Evolutionary conservation across 441 rosid species (phyloP), one percentile per base, ranked within the genome.

Genomic region (Jatropha multifida): DNA sequence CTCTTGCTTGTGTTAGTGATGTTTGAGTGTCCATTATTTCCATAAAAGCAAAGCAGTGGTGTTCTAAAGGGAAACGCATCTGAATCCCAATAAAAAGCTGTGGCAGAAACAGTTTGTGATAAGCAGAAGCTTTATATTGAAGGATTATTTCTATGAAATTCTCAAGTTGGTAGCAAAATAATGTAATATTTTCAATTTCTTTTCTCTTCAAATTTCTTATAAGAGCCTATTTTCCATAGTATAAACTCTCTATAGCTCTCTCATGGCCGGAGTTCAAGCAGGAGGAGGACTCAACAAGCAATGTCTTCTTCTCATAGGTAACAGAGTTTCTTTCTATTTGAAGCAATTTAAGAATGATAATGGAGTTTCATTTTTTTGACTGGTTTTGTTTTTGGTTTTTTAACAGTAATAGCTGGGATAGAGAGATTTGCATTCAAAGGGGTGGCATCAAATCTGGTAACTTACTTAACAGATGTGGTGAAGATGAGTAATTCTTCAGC

Each of bases 381-480:
- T 32, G 32, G 32, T 0, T 26, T 32, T n/a, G 10, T 65, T 1
- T 20, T 26, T n/a, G 32, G 37, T 20, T 73, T 26, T 48, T 48
- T 13, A 48, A 48, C 15, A 89, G 95, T 87, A 81, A 80, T 95
- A 59, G 93, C 94, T 59, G 99, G 97, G 2, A 88, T 90, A 69
- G 99, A 95, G 88, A 90, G 99, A 82, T 92, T 88, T 85, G 98
- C 93, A 46, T 95, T 89, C 89, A 95, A 95, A 81, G 99, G 99
- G 75, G 97, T 95, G 82, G 89, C 91, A 55, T 93, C 98, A 20
- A 95, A 95, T 82, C 84, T 95, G 68, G 96, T 95, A 69, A 95
- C 97, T 12, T 95, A 93, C 80, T 84, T 95, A 41, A 95, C 99
- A 52, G 97, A 92, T 69, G 87, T 85, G 4, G 91, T 90, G 55